Base-by-base conservation (phyloP, 495 filamentous ascomycete species). In the Penicillium cosmopolitanum region DNA sequence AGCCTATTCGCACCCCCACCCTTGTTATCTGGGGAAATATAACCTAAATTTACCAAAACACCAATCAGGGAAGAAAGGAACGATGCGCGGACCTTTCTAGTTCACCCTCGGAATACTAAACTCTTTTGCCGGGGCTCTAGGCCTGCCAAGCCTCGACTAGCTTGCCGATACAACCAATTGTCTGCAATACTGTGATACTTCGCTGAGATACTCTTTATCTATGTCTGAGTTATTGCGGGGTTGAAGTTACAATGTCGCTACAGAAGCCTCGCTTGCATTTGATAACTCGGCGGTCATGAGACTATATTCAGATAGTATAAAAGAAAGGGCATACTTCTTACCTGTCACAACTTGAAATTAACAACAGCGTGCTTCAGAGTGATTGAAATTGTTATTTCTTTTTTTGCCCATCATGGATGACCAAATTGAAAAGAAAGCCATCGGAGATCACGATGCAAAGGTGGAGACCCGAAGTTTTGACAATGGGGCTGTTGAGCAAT, bases 131-230 rank as follows among this genome's bases (percentile, higher is more conserved):
- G 55, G 43, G 16, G 19, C 46, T 55, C 36, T 46, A 25, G 44
- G 3, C 11, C 35, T 47, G 63, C 60, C 63, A 63, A 66, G 56
- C 18, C 48, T 16, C 21, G n/a, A 51, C 34, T 47, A 62, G 55
- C 40, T 70, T 70, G 67, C 67, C 67, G 67, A 70, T 44, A 53
- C 58, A 63, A 50, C 67, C 62, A 70, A 70, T 66, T 15, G 48
- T 21, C 4, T 38, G 28, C 10, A 13, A 19, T 28, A 5, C 34
- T 40, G 50, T 33, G 54, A 23, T 40, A 8, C 15, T 31, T 28
- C 31, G 34, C 34, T 28, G 1, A 1, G 34, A 2, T 16, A 16
- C 8, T 33, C 19, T 15, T 57, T 64, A 57, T 64, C 57, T 44
- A 34, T 7, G 18, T 1, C 15, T 16, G n/a, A 40, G 6, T 42